Conservation (phyloP, 805 yeast genomes). For the Lachancea fermentati region DNA sequence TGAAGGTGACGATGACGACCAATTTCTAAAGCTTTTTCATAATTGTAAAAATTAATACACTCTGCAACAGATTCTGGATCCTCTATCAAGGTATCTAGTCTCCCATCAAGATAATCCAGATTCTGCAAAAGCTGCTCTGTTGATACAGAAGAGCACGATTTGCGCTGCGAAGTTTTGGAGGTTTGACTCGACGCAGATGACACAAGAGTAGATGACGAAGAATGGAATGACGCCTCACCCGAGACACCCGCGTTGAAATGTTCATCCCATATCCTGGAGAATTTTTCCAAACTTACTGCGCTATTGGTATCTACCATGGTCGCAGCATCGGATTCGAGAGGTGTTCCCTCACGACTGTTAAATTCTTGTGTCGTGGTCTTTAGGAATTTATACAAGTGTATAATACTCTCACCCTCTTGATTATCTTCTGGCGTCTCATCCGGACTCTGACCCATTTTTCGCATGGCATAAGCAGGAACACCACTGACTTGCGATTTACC, state of each 20-base stretch:
- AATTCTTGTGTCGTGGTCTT: slow-evolving; percentile 9
- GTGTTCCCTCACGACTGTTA: not conserved
- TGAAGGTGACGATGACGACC: slow-evolving; percentile 52
- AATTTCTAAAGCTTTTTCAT: slow-evolving; percentile 39
- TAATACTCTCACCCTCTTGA: not conserved
- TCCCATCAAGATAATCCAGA: slow-evolving; percentile 8
- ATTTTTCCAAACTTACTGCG: slow-evolving; percentile 1
- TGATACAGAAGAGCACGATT: slow-evolving; percentile 4
- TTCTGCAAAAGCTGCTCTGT: slow-evolving; percentile 8
- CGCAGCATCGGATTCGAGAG: slow-evolving; percentile 4
- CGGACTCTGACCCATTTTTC: slow-evolving; percentile 1
- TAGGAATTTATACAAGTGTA: slow-evolving; percentile 8
- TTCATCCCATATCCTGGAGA: slow-evolving; percentile 7
- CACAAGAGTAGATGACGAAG: slow-evolving; percentile 9
- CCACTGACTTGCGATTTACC: slow-evolving; percentile 5
- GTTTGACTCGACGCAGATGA: slow-evolving; percentile 6
- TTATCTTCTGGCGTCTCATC: not conserved
- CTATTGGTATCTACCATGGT: slow-evolving; percentile 6
- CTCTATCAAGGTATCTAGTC: slow-evolving; percentile 7
- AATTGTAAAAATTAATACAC: slow-evolving; percentile 38
- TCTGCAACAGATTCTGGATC: slow-evolving; percentile 8
- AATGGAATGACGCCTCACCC: slow-evolving; percentile 1
- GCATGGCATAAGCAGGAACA: slow-evolving; percentile 3
- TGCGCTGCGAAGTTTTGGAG: not conserved
- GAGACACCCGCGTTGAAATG: slow-evolving; percentile 3